Evolutionary conservation across 2,329 filamentous ascomycete genomes (phyloP), one percentile per base, ranked within the genome.

Genomic region (Xylariaceae sp.): DNA sequence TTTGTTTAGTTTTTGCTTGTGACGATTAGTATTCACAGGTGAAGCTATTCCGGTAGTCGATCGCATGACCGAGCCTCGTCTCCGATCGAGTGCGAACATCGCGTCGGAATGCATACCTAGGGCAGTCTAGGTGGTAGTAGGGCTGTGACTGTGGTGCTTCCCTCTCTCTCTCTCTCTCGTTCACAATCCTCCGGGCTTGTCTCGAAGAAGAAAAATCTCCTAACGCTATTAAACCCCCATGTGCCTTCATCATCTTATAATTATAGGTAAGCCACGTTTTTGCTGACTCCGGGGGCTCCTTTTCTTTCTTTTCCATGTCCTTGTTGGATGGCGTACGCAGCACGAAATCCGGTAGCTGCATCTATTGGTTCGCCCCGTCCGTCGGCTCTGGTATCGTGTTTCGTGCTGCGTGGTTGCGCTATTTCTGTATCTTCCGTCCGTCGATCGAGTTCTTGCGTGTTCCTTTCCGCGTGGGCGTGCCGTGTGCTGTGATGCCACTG

Each of bases 241-340:
- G 23, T 30, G 23, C 23, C 23, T 30, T 30, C 23, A 30, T 42
- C 37, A 13, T 42, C 37, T 13, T 42, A 42, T 30, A 30, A 30
- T 42, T 42, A 9, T 42, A 42, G 37, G 37, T 42, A 56, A 61
- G 61, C 57, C 57, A 62, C 61, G 37, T 58, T 60, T 5, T 5
- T 53, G 57, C 58, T 57, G 52, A 51, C 51, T 55, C 23, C 13
- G 49, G 23, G n/a, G 23, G 23, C 4, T 5, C 5, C 23, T 5
- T 30, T 30, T 30, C 23, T 30, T 30, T 30, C 23, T 17, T 9
- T 8, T 15, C 49, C 9, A 23, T 30, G 23, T 4, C 23, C 23
- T 30, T 30, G 23, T 30, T 30, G 23, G 23, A 30, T 30, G 23
- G 23, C 23, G 23, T 30, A 30, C 23, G 23, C 23, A 30, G 23